phyloP scores from a whole-genome alignment of 306 rosid genomes.

The Ceratonia siliqua region DNA sequence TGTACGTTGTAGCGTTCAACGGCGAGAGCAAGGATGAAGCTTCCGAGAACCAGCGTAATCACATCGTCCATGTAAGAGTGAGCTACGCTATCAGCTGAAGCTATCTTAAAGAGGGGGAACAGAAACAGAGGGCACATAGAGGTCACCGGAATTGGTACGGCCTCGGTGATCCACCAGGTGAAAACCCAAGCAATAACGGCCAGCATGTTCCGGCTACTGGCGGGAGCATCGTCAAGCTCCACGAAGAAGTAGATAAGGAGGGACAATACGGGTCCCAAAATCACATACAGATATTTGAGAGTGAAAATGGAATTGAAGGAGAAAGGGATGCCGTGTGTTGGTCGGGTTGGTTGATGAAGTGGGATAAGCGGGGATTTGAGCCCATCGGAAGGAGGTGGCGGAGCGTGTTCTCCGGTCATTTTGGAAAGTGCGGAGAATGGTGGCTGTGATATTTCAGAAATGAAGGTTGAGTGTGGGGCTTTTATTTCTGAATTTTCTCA shows the following conservation, averaged over 20 bases:
- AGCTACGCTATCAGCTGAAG: slow-evolving; percentile 71
- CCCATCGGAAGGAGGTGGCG: slow-evolving; percentile 33
- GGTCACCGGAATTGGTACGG: slow-evolving; percentile 84
- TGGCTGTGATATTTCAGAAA: not conserved
- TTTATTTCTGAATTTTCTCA: not conserved
- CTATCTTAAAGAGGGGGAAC: slow-evolving; percentile 71
- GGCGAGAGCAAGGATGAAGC: slow-evolving; percentile 85
- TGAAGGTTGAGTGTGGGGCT: slow-evolving; percentile 1
- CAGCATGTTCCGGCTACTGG: slow-evolving; percentile 61
- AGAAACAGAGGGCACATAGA: slow-evolving; percentile 84
- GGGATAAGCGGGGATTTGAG: slow-evolving; percentile 73
- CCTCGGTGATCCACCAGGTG: slow-evolving; percentile 87
- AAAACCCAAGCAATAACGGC: slow-evolving; percentile 81
- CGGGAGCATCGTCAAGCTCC: slow-evolving; percentile 52
- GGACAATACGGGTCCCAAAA: slow-evolving; percentile 68
- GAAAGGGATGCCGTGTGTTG: slow-evolving; percentile 25
- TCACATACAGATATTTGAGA: slow-evolving; percentile 41
- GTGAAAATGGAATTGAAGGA: slow-evolving; percentile 37
- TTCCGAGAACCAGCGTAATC: slow-evolving; percentile 75
- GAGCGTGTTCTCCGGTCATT: slow-evolving; percentile 37
- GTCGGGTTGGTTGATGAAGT: slow-evolving; percentile 29
- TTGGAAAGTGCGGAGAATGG: slow-evolving; percentile 18
- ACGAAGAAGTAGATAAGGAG: slow-evolving; percentile 46
- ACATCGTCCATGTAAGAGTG: slow-evolving; percentile 85
- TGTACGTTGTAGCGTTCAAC: slow-evolving; percentile 90